Evolutionary conservation across 2,329 filamentous ascomycete genomes (phyloP), one percentile per base, ranked within the genome.

Genomic region (Trichoderma atrobrunneum): DNA sequence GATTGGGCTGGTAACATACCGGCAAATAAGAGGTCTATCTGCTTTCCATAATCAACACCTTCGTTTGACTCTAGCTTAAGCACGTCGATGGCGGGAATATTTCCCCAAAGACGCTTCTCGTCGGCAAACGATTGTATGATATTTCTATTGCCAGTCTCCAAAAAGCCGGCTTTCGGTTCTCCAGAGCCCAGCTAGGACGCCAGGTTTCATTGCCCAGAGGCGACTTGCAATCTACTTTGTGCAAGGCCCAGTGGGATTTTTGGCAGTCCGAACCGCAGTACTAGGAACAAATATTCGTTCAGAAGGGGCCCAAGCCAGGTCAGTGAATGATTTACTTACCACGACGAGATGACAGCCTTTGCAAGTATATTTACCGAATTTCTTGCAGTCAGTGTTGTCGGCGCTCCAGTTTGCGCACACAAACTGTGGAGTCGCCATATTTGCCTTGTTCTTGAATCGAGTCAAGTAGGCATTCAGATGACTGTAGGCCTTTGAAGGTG

Each of bases 191-290:
- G 26, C 7, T 10, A 5, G 69, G 69, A 3, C 21, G 24, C 69
- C 69, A 71, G 14, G 21, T 18, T 28, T 21, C 24, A 8, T 66
- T 66, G 1, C 11, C n/a, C 51, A 71, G 21, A 7, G 69, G 28
- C 8, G 48, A 59, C 10, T 60, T 66, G 48, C 69, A 71, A 5
- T 71, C 21, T 8, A 4, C 28, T 5, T 59, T 48, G 18, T 71
- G 69, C 1, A 18, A 3, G 2, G 7, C 3, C 69, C 69, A 71
- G 61, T 71, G 69, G 3, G 30, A 21, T 2, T 43, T 51, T 64
- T 71, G 69, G 54, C 69, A 71, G 3, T 59, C 18, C 14, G 18
- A 36, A 14, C 69, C 34, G 16, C 69, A 71, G 28, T 71, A 71
- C 69, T 71, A 16, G 16, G 24, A 34, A 6, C 16, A 21, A 14